Evolutionary conservation across 257 asterid genomes (phyloP).

Genomic region (Craterostigma plantagineum): DNA sequence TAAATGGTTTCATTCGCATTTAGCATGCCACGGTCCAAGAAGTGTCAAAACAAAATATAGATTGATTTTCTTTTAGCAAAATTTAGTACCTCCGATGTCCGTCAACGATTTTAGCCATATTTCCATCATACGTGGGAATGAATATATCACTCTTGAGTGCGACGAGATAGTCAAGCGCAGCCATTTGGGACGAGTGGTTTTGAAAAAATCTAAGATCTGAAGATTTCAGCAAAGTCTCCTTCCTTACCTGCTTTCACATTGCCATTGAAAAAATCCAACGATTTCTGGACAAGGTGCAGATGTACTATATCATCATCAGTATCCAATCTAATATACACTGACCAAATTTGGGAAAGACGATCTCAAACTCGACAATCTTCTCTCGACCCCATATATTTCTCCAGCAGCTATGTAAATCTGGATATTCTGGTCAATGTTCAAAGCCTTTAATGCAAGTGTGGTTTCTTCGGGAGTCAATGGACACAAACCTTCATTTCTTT

Average conservation of each 20-base stretch:
- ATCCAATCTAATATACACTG: neutral
- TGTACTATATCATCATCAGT: neutral
- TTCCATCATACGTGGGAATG: conserved; percentile 93
- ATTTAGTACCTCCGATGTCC: conserved; percentile 85
- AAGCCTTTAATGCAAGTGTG: conserved; percentile 60
- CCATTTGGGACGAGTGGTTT: conserved; percentile 59
- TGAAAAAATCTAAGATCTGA: conserved; percentile 9
- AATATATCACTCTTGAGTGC: conserved; percentile 24
- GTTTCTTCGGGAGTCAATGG: conserved; percentile 99
- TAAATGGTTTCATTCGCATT: too few relatives aligned
- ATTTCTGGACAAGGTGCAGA: too few relatives aligned
- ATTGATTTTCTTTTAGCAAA: neutral
- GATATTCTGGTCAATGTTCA: conserved; percentile 29
- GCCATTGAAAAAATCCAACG: too few relatives aligned
- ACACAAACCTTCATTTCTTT: conserved; percentile 87
- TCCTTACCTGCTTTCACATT: conserved; percentile 11
- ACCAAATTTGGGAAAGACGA: conserved; percentile 15
- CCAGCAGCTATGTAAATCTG: conserved; percentile 22
- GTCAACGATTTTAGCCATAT: conserved; percentile 99
- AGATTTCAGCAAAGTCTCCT: conserved; percentile 15
- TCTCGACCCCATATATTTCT: conserved; percentile 18
- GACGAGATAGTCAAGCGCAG: conserved; percentile 44
- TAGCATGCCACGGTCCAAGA: too few relatives aligned
- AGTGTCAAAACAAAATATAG: neutral
- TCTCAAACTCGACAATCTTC: conserved; percentile 13